Evolutionary conservation across 2,329 filamentous ascomycete genomes (phyloP).

Genomic region (Sphaerulina musiva): DNA sequence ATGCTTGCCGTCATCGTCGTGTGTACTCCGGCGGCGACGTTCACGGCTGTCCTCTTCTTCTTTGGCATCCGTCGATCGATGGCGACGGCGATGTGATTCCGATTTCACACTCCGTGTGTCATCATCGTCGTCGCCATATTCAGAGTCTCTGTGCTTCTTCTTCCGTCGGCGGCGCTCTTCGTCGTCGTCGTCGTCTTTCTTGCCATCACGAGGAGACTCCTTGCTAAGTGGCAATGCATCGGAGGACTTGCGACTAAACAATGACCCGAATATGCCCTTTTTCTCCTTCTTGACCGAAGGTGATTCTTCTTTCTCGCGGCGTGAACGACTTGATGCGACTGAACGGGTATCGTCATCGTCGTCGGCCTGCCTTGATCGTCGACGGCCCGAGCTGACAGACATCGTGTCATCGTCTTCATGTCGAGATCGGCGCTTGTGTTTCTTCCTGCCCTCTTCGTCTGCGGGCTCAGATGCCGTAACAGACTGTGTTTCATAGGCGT

Average conservation of each 20-base stretch:
- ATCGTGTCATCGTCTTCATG: conserved; percentile 39
- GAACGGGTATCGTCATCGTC: conserved; percentile 40
- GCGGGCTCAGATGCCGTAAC: conserved; percentile 39
- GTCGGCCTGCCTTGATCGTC: conserved; percentile 26
- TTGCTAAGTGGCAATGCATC: conserved; percentile 20
- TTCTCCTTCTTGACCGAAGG: conserved; percentile 36
- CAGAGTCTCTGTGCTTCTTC: conserved; percentile 39
- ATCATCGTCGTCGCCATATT: conserved; percentile 20
- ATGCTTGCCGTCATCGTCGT: conserved; percentile 20
- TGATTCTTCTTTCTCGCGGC: conserved; percentile 35
- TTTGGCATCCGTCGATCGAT: conserved; percentile 14
- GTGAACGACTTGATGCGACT: conserved; percentile 37
- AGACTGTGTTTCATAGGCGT: conserved; percentile 37
- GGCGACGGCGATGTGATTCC: conserved; percentile 20
- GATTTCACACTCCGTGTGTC: conserved; percentile 23
- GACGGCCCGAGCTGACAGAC: conserved; percentile 38
- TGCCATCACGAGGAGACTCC: conserved; percentile 21
- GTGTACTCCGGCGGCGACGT: conserved; percentile 22
- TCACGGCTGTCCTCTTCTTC: conserved; percentile 24
- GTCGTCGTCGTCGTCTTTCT: conserved; percentile 36
- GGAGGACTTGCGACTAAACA: conserved; percentile 43
- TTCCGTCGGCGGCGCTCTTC: conserved; percentile 41
- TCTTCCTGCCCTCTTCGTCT: conserved; percentile 36
- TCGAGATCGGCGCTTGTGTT: conserved; percentile 38
- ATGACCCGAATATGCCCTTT: conserved; percentile 41